Evolutionary conservation across 2,329 filamentous ascomycete genomes (phyloP).

Genomic region (Colletotrichum sp.): DNA sequence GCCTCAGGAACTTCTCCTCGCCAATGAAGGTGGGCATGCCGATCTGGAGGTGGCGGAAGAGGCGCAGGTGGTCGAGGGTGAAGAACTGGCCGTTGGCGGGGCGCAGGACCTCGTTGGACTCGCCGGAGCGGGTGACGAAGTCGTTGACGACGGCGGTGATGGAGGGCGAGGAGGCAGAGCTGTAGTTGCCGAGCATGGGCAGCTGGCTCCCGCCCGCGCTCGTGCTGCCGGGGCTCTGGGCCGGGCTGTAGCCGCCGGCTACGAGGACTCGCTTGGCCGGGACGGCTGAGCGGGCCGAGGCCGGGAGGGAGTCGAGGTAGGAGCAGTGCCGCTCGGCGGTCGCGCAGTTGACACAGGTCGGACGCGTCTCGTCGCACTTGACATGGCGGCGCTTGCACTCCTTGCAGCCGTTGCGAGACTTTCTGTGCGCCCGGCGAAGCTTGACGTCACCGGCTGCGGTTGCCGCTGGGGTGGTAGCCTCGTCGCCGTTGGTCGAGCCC

Average conservation of each 20-base stretch:
- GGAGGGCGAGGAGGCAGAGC: neutral
- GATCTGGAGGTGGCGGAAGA: conserved; percentile 39
- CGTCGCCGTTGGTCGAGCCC: neutral
- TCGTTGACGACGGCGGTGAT: conserved; percentile 2
- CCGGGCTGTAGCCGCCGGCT: neutral
- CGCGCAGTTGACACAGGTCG: conserved; percentile 44
- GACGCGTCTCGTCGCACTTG: conserved; percentile 47
- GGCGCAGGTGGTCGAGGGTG: conserved; percentile 42
- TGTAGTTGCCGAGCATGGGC: neutral
- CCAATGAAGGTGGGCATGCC: conserved; percentile 27
- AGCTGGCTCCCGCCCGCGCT: neutral
- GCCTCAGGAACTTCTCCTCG: conserved; percentile 17
- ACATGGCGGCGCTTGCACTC: conserved; percentile 47
- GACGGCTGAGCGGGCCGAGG: neutral
- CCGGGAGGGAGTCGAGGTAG: conserved; percentile 24
- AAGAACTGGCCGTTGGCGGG: conserved; percentile 28
- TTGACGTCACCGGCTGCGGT: conserved; percentile 26
- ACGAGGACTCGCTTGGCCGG: neutral
- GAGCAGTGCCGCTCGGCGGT: conserved; percentile 41
- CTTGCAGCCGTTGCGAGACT: conserved; percentile 44
- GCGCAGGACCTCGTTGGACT: neutral
- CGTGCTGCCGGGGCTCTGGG: neutral
- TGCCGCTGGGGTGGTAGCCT: conserved; percentile 8
- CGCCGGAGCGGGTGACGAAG: neutral
- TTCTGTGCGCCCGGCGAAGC: conserved; percentile 41